These are phyloP conservation scores for Lasiodiplodia hormozganensis DNA, from an alignment of 2,329 filamentous ascomycete genomes.

Conservation along the genomic window DNA sequence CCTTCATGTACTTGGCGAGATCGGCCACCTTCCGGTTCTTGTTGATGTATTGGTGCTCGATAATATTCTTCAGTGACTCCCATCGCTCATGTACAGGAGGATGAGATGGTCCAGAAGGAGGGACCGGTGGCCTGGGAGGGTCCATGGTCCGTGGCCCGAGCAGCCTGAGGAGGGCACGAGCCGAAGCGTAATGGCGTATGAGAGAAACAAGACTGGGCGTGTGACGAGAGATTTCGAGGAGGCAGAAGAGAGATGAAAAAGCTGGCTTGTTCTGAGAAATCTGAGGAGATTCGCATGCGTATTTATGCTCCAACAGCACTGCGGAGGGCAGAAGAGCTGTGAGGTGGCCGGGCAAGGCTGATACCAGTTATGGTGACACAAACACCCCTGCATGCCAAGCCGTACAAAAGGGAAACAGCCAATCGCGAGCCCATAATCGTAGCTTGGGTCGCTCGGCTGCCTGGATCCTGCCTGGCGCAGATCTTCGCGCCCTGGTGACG, in stretches of 20 bases:
- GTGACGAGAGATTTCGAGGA: not conserved
- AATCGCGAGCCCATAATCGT: not conserved
- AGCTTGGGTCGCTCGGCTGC: not conserved
- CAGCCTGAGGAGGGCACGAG: too few species aligned
- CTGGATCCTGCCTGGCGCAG: not conserved
- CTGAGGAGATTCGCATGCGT: not conserved
- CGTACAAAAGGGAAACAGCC: not conserved
- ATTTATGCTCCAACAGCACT: not conserved
- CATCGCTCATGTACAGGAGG: conserved; percentile 28
- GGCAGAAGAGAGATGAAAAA: not conserved
- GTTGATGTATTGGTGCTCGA: conserved; percentile 32
- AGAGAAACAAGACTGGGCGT: not conserved
- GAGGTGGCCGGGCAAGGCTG: not conserved
- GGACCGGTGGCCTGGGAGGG: not conserved
- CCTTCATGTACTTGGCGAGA: conserved; percentile 31
- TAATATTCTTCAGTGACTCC: conserved; percentile 32
- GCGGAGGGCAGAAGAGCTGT: not conserved
- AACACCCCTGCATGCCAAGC: not conserved
- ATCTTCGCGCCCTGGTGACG: not conserved
- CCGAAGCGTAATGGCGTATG: too few species aligned
- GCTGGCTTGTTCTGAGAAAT: not conserved
- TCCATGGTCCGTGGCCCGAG: not conserved
- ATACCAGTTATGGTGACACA: not conserved
- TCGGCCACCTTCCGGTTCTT: conserved; percentile 31
- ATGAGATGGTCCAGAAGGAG: not conserved